Base-by-base conservation (phyloP, 148 eudicot species). In the Vaccinium myrtillus region DNA sequence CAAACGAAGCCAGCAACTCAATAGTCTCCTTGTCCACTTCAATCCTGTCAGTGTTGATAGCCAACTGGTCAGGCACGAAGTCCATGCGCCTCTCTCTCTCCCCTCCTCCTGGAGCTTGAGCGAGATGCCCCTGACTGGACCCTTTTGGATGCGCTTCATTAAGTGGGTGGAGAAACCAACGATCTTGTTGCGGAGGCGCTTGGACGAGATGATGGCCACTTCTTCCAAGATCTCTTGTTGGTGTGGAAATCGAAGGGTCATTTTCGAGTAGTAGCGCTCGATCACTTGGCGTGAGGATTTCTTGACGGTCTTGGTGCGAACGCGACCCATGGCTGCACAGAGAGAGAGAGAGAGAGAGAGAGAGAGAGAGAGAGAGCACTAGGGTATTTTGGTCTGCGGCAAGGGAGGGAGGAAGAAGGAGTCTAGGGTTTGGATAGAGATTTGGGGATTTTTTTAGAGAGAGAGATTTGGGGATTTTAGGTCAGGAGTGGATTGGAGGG, bases 101-200 rank as follows among this genome's bases (percentile, higher is more conserved):
- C n/a, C n/a, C 82, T 87, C 89, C 85, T 87, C 89, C 82, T 87
- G 89, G 30, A 87, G 87, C 89, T 87, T 87, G 23, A 87, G 59
- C 2, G 89, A 87, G 83, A 87, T 87, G 2, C 89, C 89, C 1
- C 89, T 77, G 12, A 87, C 89, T 2, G 89, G 89, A n/a, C 89
- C 89, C 63, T 87, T 87, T 65, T 87, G 89, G 80, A 87, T 87
- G 7, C 89, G 84, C 77, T 84, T 87, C 89, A 87, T 87, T 27
- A 87, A 74, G 8, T 87, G 89, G 73, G 89, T 87, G 4, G 89
- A 87, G 81, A 87, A 87, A 0, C 89, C 89, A 27, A 87, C 89
- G 48, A 87, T 87, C 85, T 87, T 87, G 89, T 87, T 87, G 85
- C 89, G 89, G 79, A 87, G 89, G 75, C 89, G 87, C 87, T 87